Evolutionary conservation across 805 yeast genomes (phyloP), one percentile per base, ranked within the genome.

Genomic region (Pichia paraexigua): DNA sequence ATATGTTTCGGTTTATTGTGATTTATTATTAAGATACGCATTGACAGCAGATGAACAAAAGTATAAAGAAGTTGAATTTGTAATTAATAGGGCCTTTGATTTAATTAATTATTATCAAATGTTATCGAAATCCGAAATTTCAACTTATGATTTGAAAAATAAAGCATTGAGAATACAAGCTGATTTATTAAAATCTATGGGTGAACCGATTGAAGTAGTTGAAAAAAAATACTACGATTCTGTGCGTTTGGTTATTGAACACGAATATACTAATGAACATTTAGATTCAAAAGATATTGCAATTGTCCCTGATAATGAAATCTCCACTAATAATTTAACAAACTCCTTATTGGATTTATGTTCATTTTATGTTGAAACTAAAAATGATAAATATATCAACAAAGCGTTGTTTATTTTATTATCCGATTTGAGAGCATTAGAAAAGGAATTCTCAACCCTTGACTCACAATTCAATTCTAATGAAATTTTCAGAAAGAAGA

Each of bases 11-110:
- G 60, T 62, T 28, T 68, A 68, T 47, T 59, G 64, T 50, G 76
- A 75, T 58, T 56, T 75, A 12, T 56, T 74, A 6, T 48, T 71
- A 9, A 63, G 78, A 56, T 65, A 66, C 55, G 74, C 75, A 0
- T 43, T 72, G 25, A 64, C 72, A 0, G 60, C 69, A 6, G 65
- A 64, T 1, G 58, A 56, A 24, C 25, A 30, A n/a, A n/a, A 58
- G 32, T 60, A 59, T 6, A 59, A 60, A 6, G 59, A 66, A 15
- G 62, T 59, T 4, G 56, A 61, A 22, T 54, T 58, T 20, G 57
- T 64, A 24, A 56, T 72, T 10, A 54, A 58, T 13, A 60, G 60
- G 32, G 65, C 71, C 0, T 54, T 71, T 11, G 64, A 63, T 8
- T 51, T 72, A 3, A 63, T 66, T 2, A 57, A 63, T 47, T 57